Base-by-base conservation (phyloP, 768 basidiomycete species). In the Mycena amicta region DNA sequence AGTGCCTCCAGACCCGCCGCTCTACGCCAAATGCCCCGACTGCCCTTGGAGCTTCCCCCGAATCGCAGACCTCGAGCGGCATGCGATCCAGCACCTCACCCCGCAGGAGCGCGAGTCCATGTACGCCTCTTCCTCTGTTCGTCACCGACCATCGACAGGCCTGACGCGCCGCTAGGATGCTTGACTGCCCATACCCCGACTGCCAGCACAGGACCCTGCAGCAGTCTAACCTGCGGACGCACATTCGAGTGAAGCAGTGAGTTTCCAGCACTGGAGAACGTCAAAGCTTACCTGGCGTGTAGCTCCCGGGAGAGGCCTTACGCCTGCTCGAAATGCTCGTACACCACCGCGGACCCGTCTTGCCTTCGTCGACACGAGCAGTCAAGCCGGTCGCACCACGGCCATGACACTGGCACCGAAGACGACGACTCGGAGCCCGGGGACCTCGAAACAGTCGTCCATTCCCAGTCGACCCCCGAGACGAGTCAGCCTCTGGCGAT, bases 201-300 rank as follows among this genome's bases (percentile, higher is more conserved):
- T 52, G 51, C 51, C 8, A 3, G 16, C 30, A 30, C 51, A 30
- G 31, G 22, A 33, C 51, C 13, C 51, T 52, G 13, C 51, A 52
- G 23, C 5, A 33, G 16, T 52, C 51, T 29, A 52, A 52, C 30
- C 5, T 52, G 6, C 12, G 11, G 8, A 31, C 51, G 29, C 51
- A 52, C 31, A 30, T 30, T 29, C 26, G 31, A 5, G 51, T 29
- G 27, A 30, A 37, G 30, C 51, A 52, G 51, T 52, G 51, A 52
- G 51, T 52, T 6, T n/a, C 8, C 22, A 16, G 43, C 20, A 6
- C 5, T 8, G 13, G 43, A 6, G 15, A 8, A 15, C 22, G 22
- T 45, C 43, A 8, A 15, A 6, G 13, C 43, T 45, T 6, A 45
- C 13, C 6, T 23, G 12, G 8, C 20, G 43, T 15, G 22, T 23